Evolutionary conservation across 2,329 filamentous ascomycete species (phyloP).

Genomic region (Ceratocystis albifundus): DNA sequence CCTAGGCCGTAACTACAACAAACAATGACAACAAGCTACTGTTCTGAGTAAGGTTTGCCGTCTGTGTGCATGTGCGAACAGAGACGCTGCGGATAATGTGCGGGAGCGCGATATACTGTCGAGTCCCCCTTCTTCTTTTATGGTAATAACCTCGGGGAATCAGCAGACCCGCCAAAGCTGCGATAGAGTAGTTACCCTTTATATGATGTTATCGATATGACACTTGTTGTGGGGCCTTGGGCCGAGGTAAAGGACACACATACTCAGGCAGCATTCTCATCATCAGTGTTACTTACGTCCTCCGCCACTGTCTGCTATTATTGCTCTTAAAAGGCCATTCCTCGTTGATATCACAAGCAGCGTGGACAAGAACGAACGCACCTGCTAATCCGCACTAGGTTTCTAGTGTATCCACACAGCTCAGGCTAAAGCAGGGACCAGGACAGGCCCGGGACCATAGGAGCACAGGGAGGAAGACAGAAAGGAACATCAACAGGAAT

Average conservation of each 20-base stretch:
- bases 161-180: not conserved
- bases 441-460: not conserved
- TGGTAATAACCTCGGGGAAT: not conserved
- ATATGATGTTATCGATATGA: not conserved
- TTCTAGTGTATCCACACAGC: not conserved
- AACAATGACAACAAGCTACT: slow-evolving; percentile 2
- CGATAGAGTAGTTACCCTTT: not conserved
- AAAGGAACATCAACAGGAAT: not conserved
- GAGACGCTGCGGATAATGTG: too few species aligned
- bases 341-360: not conserved
- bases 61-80: too few species aligned
- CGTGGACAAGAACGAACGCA: not conserved
- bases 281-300: not conserved
- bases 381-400: not conserved
- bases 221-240: not conserved
- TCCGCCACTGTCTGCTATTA: not conserved
- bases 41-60: not conserved
- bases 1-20: slow-evolving; percentile 3
- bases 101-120: not conserved
- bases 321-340: not conserved
- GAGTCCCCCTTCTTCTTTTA: not conserved
- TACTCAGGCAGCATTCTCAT: too few species aligned
- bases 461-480: not conserved
- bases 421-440: slow-evolving; percentile 10
- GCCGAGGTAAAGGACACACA: too few species aligned